Base-by-base conservation (phyloP, 768 basidiomycete genomes). In the Tylopilus subfusipes region DNA sequence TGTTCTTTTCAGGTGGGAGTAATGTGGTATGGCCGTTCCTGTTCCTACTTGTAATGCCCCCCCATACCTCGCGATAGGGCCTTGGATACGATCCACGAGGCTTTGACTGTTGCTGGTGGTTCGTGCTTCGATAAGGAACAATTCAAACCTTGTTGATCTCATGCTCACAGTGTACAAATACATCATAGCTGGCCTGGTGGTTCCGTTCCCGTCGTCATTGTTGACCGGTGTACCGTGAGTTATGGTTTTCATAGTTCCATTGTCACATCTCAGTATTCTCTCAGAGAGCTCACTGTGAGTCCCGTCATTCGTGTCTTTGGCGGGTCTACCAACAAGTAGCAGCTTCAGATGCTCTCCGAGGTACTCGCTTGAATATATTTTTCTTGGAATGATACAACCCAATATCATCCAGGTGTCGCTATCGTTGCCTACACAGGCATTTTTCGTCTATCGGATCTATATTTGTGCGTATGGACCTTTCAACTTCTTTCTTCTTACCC, bases 261-360 rank as follows among this genome's bases (percentile, higher is more conserved):
- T n/a, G n/a, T 10, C 24, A 11, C 1, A 3, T 21, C 4, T 24
- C 13, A n/a, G 44, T n/a, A 4, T 14, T 44, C 21, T 18, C n/a
- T 9, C 19, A 62, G 61, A 0, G 62, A 62, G 0, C 16, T 56
- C n/a, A 6, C 42, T 0, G 62, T 62, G 46, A 60, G 61, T 48
- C 14, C 34, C 16, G 3, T 42, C 13, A n/a, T 9, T 30, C n/a
- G 24, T 1, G 6, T n/a, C 11, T 9, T 18, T 39, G 43, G 16
- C 29, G 21, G 6, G 11, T 38, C 4, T 24, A 33, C 38, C 14
- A 7, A 60, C 21, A 12, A n/a, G 19, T 36, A 24, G 14, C 31
- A 63, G 61, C 0, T 60, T 2, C 53, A 59, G 52, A 1, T 39
- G 11, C 7, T 54, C 10, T 49, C 39, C 0, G 51, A 30, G 44